phyloP scores from a whole-genome alignment of 2,329 filamentous ascomycete species.

The Arthrobotrys entomopaga region DNA sequence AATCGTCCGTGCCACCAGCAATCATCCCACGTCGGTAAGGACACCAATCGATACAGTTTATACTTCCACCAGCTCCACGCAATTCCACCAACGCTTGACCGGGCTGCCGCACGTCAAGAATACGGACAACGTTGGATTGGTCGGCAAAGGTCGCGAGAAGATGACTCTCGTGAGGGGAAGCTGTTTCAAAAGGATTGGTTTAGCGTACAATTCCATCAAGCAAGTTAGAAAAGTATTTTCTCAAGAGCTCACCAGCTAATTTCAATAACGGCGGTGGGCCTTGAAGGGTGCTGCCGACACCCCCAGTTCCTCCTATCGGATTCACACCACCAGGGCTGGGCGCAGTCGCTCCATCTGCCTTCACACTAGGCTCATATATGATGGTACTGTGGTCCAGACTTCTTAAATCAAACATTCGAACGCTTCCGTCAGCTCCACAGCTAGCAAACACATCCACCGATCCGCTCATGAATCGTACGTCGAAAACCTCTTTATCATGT shows the following conservation, averaged over 20 bases:
- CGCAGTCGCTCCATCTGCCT: constrained; percentile 69
- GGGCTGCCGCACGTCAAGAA: constrained; percentile 94
- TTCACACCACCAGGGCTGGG: constrained; percentile 64
- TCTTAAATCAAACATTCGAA: constrained; percentile 97
- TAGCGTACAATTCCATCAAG: not conserved
- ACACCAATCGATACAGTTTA: constrained; percentile 97
- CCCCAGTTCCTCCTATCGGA: constrained; percentile 62
- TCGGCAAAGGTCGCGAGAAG: constrained; percentile 96
- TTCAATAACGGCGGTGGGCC: constrained; percentile 81
- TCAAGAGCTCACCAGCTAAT: constrained; percentile 69
- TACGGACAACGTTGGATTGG: constrained; percentile 90
- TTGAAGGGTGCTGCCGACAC: constrained; percentile 74
- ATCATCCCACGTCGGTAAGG: constrained; percentile 85
- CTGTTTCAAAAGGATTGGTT: constrained; percentile 61
- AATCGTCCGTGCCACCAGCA: constrained; percentile 91
- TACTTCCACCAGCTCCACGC: constrained; percentile 81
- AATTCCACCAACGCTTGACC: constrained; percentile 94
- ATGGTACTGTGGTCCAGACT: constrained; percentile 98
- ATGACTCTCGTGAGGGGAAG: constrained; percentile 94
- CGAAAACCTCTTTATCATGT: constrained; percentile 98
- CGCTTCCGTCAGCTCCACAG: constrained; percentile 95
- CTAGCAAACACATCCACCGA: constrained; percentile 99
- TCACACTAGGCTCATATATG: constrained; percentile 92
- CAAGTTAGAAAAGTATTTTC: not conserved
- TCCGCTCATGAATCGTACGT: constrained; percentile 96